Evolutionary conservation across 768 basidiomycete genomes (phyloP), one percentile per base, ranked within the genome.

Genomic region (Mycena polygramma): DNA sequence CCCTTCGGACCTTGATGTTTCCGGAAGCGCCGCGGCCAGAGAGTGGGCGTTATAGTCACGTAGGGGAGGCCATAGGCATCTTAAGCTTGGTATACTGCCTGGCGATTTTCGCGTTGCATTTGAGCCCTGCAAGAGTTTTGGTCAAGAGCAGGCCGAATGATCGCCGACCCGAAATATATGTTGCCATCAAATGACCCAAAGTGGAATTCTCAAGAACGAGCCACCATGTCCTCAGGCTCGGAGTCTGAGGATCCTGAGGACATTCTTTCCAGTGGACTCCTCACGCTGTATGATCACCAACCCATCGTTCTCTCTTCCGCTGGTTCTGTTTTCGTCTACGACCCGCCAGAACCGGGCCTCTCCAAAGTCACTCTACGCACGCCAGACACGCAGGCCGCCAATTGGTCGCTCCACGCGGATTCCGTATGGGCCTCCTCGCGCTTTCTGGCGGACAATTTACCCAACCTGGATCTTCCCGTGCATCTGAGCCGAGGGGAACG

Each of bases 371-470:
- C 83, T 0, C 79, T 93, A 51, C 76, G 77, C 17, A 90, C 87
- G 2, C 92, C 93, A 14, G 91, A 94, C 75, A 91, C 92, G 14
- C 81, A 86, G 14, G 81, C 90, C 24, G 82, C 84, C 20, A 93
- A 94, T 75, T 94, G 93, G 93, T 83, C 87, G 1, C 79, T 94
- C 4, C 93, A 95, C 67, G 94, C 93, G 2, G 90, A 91, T 26
- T 91, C 91, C 19, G 88, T 94, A 75, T 95, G 92, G 94, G 80
- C 84, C 8, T 85, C 93, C 7, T 88, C 93, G 19, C 78, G 88
- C 51, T 92, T 89, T 80, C 78, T 94, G 52, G 90, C 91, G 54
- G 89, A 93, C 76, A 88, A 93, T 71, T 64, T 94, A 39, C 78
- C 83, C 35, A 84, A 86, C 41, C 75, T 92, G 5, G 72, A 76